These are phyloP conservation scores for Clarireedia sp. DNA, from an alignment of 2,329 filamentous ascomycete genomes.

Conservation along the genomic window DNA sequence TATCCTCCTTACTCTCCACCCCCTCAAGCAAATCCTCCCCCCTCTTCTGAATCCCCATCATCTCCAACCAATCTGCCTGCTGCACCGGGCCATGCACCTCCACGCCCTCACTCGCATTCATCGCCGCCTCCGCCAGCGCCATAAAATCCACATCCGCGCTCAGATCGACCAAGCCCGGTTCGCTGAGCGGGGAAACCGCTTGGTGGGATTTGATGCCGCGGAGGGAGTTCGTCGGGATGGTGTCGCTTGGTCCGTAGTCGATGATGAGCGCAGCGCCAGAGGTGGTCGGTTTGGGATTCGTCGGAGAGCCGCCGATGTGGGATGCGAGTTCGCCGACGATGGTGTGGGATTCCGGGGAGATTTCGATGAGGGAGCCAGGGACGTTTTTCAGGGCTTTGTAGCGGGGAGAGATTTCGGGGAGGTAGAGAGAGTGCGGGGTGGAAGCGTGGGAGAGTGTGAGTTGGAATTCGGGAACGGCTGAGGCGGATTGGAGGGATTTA, in stretches of 20 bases:
- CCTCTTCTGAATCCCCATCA: conserved; percentile 77
- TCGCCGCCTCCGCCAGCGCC: conserved; percentile 74
- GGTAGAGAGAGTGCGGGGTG: conserved; percentile 76
- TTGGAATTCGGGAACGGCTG: conserved; percentile 71
- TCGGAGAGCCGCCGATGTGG: conserved; percentile 65
- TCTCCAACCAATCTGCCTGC: conserved; percentile 70
- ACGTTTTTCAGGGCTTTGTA: conserved; percentile 66
- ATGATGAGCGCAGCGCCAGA: conserved; percentile 89
- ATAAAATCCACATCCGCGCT: conserved; percentile 91
- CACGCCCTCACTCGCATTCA: conserved; percentile 65
- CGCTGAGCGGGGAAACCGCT: conserved; percentile 68
- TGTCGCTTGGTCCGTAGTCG: conserved; percentile 78
- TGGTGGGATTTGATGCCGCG: conserved; percentile 77
- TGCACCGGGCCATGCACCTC: conserved; percentile 90
- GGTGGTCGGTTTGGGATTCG: conserved; percentile 49
- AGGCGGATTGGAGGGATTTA: conserved; percentile 39
- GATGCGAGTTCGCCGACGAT: conserved; percentile 75
- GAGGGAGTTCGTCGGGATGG: conserved; percentile 79
- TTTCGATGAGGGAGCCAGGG: conserved; percentile 69
- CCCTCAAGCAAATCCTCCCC: conserved; percentile 56
- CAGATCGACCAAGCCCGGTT: conserved; percentile 78
- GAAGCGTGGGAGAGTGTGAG: conserved; percentile 66
- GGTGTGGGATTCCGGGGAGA: conserved; percentile 78
- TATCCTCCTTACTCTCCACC: conserved; percentile 38
- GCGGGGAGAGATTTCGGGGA: conserved; percentile 73